Evolutionary conservation across 2,329 filamentous ascomycete genomes (phyloP).

Genomic region (Didymella pinodella): DNA sequence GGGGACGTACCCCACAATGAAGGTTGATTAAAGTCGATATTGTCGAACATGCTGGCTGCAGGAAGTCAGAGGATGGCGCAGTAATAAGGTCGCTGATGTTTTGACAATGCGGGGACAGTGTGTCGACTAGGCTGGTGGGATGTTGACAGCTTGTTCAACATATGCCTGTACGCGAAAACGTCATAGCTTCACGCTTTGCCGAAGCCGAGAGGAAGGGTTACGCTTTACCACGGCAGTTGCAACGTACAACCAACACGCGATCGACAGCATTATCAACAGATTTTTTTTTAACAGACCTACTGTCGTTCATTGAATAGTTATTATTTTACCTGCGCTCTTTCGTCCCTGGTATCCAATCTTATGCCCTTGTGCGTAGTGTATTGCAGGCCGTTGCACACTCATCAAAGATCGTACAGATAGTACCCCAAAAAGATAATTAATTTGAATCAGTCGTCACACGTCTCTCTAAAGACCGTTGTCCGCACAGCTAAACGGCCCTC

Average conservation of each 20-base stretch:
- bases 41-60: constrained; percentile 32
- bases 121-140: constrained; percentile 17
- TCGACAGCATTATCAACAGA: not conserved
- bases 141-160: constrained; percentile 35
- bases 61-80: not conserved
- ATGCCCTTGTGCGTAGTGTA: constrained; percentile 1
- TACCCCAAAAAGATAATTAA: not conserved
- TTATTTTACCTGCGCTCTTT: constrained; percentile 1
- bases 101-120: not conserved
- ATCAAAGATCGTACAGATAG: not conserved
- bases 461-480: constrained; percentile 66
- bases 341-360: not conserved
- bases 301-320: not conserved
- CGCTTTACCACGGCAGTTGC: not conserved
- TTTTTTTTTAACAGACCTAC: not conserved
- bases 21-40: constrained; percentile 56
- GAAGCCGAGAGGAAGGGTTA: constrained; percentile 5
- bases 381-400: constrained; percentile 6
- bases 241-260: not conserved
- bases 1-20: constrained; percentile 56
- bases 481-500: constrained; percentile 77
- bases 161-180: constrained; percentile 37
- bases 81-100: not conserved
- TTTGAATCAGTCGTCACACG: not conserved
- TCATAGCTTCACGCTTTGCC: constrained; percentile 37